A percentile compares a stretch with the other conserved stretches of the same genome.
Conservation (phyloP, 2,329 filamentous ascomycete species). For the Sarocladiaceae sp. region DNA sequence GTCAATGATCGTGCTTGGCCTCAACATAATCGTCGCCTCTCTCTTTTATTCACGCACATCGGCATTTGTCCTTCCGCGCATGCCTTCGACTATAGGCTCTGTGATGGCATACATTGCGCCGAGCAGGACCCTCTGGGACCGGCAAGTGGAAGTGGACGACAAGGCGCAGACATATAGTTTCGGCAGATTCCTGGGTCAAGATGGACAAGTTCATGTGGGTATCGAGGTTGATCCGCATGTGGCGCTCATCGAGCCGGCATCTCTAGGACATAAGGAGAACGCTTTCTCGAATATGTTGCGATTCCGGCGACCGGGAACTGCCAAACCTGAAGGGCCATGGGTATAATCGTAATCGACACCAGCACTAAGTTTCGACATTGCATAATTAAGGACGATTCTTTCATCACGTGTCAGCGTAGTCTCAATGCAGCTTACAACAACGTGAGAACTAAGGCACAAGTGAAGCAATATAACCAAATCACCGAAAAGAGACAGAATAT, state of each 20-base stretch:
- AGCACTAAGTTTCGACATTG: no score
- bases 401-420: no score
- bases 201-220: slow-evolving; percentile 44
- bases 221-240: slow-evolving; percentile 47
- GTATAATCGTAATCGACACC: no score
- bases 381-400: no score
- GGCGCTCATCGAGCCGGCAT: slow-evolving; percentile 17
- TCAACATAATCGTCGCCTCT: slow-evolving; percentile 39
- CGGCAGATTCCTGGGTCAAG: slow-evolving; percentile 43
- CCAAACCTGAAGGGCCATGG: not conserved
- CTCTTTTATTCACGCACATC: slow-evolving; percentile 38
- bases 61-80: slow-evolving; percentile 38
- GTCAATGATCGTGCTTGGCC: slow-evolving; percentile 34
- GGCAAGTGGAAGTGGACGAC: not conserved
- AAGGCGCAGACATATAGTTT: slow-evolving; percentile 34
- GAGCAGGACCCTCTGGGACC: slow-evolving; percentile 31
- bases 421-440: no score
- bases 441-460: no score
- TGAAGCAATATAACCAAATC: no score
- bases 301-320: not conserved
- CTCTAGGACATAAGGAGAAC: not conserved
- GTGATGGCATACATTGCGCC: slow-evolving; percentile 43
- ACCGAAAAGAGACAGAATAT: no score
- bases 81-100: slow-evolving; percentile 48
- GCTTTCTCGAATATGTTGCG: not conserved